Conservation (phyloP, 495 filamentous ascomycete genomes). For the Aspergillus panamensis region DNA sequence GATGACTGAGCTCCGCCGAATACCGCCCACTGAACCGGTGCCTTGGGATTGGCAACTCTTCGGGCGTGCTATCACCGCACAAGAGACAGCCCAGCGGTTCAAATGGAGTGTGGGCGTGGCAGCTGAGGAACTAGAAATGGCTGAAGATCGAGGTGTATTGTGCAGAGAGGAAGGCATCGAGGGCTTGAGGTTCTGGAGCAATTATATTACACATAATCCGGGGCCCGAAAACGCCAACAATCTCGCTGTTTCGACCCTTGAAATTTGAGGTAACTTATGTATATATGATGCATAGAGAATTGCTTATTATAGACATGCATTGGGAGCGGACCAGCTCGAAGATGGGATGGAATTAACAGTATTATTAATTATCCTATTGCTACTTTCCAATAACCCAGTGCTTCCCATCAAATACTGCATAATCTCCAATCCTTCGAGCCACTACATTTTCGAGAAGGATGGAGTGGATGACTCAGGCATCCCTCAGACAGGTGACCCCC, state of each 20-base stretch:
- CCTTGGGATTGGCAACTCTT: slow-evolving; percentile 73
- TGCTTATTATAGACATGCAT: background rate
- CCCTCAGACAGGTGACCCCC: slow-evolving; percentile 1
- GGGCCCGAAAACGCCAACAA: slow-evolving; percentile 3
- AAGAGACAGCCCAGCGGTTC: slow-evolving; percentile 85
- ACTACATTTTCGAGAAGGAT: background rate
- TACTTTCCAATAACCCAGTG: background rate
- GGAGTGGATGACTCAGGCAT: slow-evolving; percentile 5
- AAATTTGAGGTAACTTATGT: slow-evolving; percentile 11
- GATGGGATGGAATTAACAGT: background rate
- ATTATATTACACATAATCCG: slow-evolving; percentile 44
- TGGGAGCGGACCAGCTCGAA: no score
- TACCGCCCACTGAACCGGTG: slow-evolving; percentile 60
- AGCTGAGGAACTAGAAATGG: slow-evolving; percentile 94
- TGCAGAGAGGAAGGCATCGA: slow-evolving; percentile 83
- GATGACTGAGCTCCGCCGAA: slow-evolving; percentile 67
- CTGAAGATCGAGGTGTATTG: slow-evolving; percentile 77
- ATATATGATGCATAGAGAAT: background rate
- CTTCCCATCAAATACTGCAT: slow-evolving; percentile 2
- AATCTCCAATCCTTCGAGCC: background rate
- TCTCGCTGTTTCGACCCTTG: slow-evolving; percentile 13
- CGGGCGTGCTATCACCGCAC: slow-evolving; percentile 82
- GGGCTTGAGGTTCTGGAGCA: slow-evolving; percentile 78
- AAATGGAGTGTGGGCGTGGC: slow-evolving; percentile 99
- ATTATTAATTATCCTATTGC: background rate